Conservation (phyloP, 768 basidiomycete species). For the Kondoa malvinella region DNA sequence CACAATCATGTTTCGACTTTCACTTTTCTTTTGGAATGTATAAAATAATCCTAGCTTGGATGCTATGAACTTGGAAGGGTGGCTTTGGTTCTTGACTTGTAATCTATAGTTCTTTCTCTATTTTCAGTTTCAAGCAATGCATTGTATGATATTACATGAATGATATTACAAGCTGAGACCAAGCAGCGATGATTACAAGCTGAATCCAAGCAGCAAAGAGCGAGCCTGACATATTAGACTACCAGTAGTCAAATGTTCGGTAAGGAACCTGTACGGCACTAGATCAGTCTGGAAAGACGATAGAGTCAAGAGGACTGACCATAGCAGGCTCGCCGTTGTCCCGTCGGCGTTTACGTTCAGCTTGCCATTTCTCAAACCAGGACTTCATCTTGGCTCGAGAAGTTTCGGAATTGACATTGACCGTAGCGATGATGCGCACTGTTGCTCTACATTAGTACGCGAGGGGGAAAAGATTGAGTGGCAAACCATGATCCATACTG, state of each 20-base stretch:
- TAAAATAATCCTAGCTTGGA: too few species aligned
- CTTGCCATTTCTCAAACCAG: conserved; percentile 81
- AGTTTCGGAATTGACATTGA: conserved; percentile 58
- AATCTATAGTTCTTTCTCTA: too few species aligned
- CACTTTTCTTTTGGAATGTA: too few species aligned
- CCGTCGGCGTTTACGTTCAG: conserved; percentile 49
- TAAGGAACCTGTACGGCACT: neutral
- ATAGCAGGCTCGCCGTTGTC: conserved; percentile 28
- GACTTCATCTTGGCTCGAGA: conserved; percentile 68
- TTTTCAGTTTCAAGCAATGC: too few species aligned
- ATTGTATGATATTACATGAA: neutral
- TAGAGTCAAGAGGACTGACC: conserved; percentile 10
- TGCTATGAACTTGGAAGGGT: too few species aligned
- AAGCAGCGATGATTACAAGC: too few species aligned
- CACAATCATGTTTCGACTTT: too few species aligned
- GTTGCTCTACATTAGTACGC: neutral
- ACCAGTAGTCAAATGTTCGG: too few species aligned
- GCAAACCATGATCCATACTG: conserved; percentile 39
- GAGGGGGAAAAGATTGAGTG: neutral
- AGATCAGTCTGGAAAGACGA: neutral
- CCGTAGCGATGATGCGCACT: conserved; percentile 80
- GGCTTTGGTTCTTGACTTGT: too few species aligned
- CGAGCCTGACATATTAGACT: too few species aligned
- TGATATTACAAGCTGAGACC: neutral
- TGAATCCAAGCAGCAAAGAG: too few species aligned